Conservation (phyloP, 2,329 filamentous ascomycete species). For the Nemania sp. region DNA sequence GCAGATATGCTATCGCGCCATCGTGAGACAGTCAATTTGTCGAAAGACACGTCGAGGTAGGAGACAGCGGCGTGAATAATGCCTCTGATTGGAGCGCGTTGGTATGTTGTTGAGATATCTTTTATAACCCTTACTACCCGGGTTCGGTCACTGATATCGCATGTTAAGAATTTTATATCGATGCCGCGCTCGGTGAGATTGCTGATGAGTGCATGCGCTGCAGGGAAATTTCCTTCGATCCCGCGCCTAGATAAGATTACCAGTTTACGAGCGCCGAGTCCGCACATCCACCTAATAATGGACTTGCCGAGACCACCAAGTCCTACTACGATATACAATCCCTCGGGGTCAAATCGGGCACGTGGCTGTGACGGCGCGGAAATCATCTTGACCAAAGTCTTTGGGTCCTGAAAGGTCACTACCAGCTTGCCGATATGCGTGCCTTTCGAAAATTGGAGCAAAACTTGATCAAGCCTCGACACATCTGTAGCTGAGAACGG, state of each 20-base stretch:
- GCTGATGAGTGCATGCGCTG: neutral
- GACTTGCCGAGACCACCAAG: conserved; percentile 24
- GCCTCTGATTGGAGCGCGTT: neutral
- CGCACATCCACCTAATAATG: conserved; percentile 30
- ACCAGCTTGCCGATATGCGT: conserved; percentile 35
- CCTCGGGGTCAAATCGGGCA: conserved; percentile 26
- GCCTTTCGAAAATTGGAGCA: conserved; percentile 24
- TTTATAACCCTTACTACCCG: neutral
- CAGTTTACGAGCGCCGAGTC: conserved; percentile 30
- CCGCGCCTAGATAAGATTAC: conserved; percentile 28
- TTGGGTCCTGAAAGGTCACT: conserved; percentile 19
- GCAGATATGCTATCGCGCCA: conserved; percentile 29
- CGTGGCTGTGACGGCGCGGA: neutral
- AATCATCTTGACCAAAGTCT: conserved; percentile 10
- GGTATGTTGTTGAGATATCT: neutral
- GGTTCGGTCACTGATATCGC: neutral
- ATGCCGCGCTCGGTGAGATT: neutral
- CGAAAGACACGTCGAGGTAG: conserved; percentile 12
- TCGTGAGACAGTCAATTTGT: conserved; percentile 10
- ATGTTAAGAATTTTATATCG: neutral
- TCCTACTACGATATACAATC: conserved; percentile 29
- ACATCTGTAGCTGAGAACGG: conserved; percentile 12
- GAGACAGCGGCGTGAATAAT: neutral
- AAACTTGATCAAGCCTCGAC: conserved; percentile 17
- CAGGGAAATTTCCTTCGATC: conserved; percentile 5